Evolutionary conservation across 352 stramenopile genomes (phyloP), one percentile per base, ranked within the genome.

Genomic region (Phytophthora pini): DNA sequence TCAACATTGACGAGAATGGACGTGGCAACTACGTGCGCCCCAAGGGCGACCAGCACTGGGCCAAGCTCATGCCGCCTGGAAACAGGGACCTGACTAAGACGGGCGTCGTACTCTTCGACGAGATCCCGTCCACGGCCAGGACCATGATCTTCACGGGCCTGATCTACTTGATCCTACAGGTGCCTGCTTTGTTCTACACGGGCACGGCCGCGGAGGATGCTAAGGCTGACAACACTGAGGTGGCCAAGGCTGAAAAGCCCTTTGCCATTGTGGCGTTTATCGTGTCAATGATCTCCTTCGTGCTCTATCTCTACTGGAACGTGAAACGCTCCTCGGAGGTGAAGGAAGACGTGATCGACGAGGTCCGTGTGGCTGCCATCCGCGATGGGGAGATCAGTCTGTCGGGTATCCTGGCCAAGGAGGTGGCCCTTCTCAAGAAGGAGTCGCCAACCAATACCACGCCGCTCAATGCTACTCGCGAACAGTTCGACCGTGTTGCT

Each of bases 91-190:
- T 92, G 7, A 82, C 79, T 34, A 77, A 79, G 62, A 94, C 87
- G 22, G 84, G 87, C 51, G 87, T 95, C 56, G 84, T 94, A 51
- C 67, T 95, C 34, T 90, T 93, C 49, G 80, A 90, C 39, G 85
- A 95, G 67, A 97, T 99, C 57, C 79, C 81, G 50, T 88, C 88
- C 43, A 97, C 94, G 57, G 92, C 88, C 50, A 84, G 84, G 54
- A 94, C 97, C 55, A 98, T 98, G 90, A 87, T 97, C 32, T 54
- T 92, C 46, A 98, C 96, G 24, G 90, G 90, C 22, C 68, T 98
- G 58, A 97, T 97, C 64, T 99, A 99, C 73, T 82, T 99, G 46
- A 91, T 99, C 39, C 93, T 99, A 61, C 94, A 99, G 74, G 70
- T 98, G 40, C 94, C 93, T 1, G 95, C 95, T 20, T 84, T 97